Percentiles rank a stretch among this genome's conserved stretches.
Evolutionary conservation across 345 rosid species (phyloP).

Genomic region (Erodium maritimum): DNA sequence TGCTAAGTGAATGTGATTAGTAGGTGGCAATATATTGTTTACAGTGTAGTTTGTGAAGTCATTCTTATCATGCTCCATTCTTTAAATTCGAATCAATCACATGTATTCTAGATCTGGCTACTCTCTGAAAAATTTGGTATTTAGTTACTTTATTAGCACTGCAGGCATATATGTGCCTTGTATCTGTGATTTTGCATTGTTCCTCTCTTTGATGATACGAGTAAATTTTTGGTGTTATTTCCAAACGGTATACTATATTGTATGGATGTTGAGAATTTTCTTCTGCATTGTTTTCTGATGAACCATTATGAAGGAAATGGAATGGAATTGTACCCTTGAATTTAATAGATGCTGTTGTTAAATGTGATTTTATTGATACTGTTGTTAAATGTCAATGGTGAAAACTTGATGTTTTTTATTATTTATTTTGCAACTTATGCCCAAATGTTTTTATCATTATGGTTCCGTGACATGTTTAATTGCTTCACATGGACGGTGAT

Average conservation of each 20-base stretch:
- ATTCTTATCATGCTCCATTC: neutral
- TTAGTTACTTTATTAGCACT: neutral
- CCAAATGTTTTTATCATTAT: too few relatives aligned
- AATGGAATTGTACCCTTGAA: too few relatives aligned
- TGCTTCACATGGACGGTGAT: too few relatives aligned
- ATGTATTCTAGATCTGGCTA: neutral
- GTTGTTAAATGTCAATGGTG: neutral
- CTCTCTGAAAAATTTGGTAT: neutral
- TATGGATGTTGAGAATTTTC: neutral
- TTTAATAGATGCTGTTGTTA: neutral
- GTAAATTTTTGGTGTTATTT: too few relatives aligned
- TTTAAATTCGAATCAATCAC: neutral
- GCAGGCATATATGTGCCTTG: too few relatives aligned
- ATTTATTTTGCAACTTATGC: too few relatives aligned
- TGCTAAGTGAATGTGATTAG: neutral
- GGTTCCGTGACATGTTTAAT: too few relatives aligned
- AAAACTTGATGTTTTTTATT: too few relatives aligned
- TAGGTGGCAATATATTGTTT: neutral
- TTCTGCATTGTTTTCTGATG: too few relatives aligned
- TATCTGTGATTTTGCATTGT: neutral
- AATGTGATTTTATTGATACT: neutral
- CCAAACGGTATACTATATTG: too few relatives aligned
- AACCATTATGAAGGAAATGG: too few relatives aligned
- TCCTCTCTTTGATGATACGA: too few relatives aligned
- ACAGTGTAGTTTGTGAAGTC: neutral